Conservation (phyloP, 116 monocot species). For the Posidonia oceanica region DNA sequence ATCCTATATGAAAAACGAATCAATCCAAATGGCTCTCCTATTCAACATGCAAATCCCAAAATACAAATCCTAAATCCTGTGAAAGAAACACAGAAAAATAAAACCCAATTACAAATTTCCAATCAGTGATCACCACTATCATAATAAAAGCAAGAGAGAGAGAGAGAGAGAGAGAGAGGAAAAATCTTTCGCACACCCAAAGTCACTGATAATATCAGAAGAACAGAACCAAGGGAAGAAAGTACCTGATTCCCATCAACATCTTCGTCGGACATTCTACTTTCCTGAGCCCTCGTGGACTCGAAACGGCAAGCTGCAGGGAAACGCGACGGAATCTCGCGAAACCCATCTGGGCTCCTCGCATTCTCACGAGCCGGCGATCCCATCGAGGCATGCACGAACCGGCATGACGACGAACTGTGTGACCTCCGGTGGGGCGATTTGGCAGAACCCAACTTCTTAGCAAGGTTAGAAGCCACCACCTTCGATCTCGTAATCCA, state of each 20-base stretch:
- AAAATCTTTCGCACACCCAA: not conserved
- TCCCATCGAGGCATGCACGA: not conserved
- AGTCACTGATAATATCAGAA: not conserved
- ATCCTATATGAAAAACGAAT: too few species aligned
- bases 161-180: too few species aligned
- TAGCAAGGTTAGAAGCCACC: not conserved
- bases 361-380: not conserved
- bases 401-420: not conserved
- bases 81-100: too few species aligned
- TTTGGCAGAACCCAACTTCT: not conserved
- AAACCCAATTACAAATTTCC: too few species aligned
- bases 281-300: constrained; percentile 3
- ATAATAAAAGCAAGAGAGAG: too few species aligned
- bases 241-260: constrained; percentile 4
- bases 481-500: not conserved
- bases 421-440: not conserved
- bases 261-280: not conserved
- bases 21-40: too few species aligned
- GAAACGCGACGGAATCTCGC: not conserved
- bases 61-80: too few species aligned
- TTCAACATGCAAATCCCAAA: too few species aligned
- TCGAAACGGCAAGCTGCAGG: not conserved
- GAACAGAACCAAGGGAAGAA: not conserved
- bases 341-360: not conserved
- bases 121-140: too few species aligned